A percentile compares a stretch with the other conserved stretches of the same genome.
Evolutionary conservation across 2,329 filamentous ascomycete genomes (phyloP).

Genomic region (Xenosphaeropsis pyriputrescens): DNA sequence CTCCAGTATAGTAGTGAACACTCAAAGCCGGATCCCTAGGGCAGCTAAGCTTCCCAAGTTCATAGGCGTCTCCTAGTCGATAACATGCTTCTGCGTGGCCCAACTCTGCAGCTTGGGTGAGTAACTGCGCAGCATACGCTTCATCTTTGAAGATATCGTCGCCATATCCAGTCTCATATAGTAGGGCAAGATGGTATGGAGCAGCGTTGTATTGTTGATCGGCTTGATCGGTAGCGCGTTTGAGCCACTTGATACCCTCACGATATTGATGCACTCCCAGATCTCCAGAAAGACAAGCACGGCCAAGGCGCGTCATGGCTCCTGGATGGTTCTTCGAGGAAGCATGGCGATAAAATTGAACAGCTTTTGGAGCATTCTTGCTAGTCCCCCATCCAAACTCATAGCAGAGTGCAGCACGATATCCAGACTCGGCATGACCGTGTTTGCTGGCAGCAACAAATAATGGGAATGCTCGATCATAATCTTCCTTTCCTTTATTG

Average conservation of each 20-base stretch:
- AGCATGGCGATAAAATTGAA: constrained; percentile 81
- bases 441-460: constrained; percentile 93
- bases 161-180: constrained; percentile 89
- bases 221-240: constrained; percentile 78
- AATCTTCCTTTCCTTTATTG: constrained; percentile 85
- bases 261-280: constrained; percentile 75
- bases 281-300: constrained; percentile 80
- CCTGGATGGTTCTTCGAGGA: constrained; percentile 92
- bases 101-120: constrained; percentile 86
- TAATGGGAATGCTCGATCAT: constrained; percentile 80
- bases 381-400: constrained; percentile 96
- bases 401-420: constrained; percentile 86
- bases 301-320: constrained; percentile 82
- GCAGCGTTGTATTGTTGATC: constrained; percentile 86
- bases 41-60: constrained; percentile 77
- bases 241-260: constrained; percentile 93
- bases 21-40: constrained; percentile 84
- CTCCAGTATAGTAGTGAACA: constrained; percentile 93
- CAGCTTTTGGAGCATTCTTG: constrained; percentile 79
- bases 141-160: constrained; percentile 89
- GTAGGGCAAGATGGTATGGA: constrained; percentile 74
- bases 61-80: constrained; percentile 90
- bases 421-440: constrained; percentile 90
- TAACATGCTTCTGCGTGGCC: constrained; percentile 78
- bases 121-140: constrained; percentile 80